phyloP scores from a whole-genome alignment of 2,329 filamentous ascomycete genomes.

The Pyrenophora graminea region DNA sequence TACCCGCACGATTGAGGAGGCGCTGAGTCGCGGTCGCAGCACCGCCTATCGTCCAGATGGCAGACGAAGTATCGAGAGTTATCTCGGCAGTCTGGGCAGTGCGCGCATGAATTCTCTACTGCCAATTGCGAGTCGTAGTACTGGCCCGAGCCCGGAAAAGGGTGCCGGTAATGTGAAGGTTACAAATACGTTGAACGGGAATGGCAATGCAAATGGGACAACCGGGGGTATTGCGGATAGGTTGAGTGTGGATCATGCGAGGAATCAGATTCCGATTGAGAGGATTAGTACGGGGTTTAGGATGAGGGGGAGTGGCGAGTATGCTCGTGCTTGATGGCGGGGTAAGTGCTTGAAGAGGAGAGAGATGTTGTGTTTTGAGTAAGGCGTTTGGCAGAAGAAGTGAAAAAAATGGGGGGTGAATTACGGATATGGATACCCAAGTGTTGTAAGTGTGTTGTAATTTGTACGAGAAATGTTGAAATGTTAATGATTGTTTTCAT shows the following conservation, averaged over 20 bases:
- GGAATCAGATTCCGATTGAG: constrained; percentile 28
- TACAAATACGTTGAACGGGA: constrained; percentile 15
- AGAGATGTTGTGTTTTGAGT: too few species aligned
- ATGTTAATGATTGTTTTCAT: too few species aligned
- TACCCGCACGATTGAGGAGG: constrained; percentile 33
- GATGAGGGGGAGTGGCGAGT: constrained; percentile 38
- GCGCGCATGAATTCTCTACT: constrained; percentile 22
- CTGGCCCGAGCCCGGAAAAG: constrained; percentile 22
- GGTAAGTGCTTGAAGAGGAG: background rate
- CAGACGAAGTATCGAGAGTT: constrained; percentile 35
- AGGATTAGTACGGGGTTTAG: constrained; percentile 42
- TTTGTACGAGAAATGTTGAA: too few species aligned
- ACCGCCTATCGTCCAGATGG: constrained; percentile 26
- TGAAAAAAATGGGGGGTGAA: too few species aligned
- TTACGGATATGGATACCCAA: too few species aligned
- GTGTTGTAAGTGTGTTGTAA: too few species aligned
- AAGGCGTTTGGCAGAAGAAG: too few species aligned
- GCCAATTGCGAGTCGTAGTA: constrained; percentile 42
- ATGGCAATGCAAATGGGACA: background rate
- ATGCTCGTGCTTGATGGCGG: constrained; percentile 20
- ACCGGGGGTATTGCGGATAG: constrained; percentile 12
- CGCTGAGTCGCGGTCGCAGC: constrained; percentile 33
- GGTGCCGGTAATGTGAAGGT: constrained; percentile 9
- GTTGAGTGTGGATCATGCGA: constrained; percentile 26
- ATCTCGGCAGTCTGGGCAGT: constrained; percentile 29